Percentiles rank a stretch among this genome's conserved stretches.
These are phyloP conservation scores for Hypoxylon sp. DNA, from an alignment of 2,329 filamentous ascomycete genomes.

Conservation along the genomic window DNA sequence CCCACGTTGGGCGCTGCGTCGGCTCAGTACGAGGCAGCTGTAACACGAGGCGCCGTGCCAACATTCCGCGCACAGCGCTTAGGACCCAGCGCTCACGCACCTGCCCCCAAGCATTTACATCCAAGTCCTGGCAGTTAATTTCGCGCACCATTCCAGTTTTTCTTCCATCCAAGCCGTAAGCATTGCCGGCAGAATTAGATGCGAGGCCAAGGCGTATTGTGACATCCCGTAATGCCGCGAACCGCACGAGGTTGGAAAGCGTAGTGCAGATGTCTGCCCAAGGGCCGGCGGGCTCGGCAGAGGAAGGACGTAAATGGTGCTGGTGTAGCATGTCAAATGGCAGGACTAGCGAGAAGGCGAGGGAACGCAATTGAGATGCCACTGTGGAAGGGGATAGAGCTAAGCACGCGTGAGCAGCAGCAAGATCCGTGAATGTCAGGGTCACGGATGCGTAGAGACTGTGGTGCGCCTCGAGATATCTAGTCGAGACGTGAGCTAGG, in stretches of 20 bases:
- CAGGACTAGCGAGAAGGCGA: conserved; percentile 41
- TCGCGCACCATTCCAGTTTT: not conserved
- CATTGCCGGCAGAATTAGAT: not conserved
- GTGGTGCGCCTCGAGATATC: conserved; percentile 39
- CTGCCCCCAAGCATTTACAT: conserved; percentile 41
- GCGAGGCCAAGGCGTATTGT: conserved; percentile 41
- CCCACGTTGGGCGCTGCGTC: conserved; percentile 31
- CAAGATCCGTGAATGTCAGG: conserved; percentile 42
- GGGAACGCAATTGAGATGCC: conserved; percentile 29
- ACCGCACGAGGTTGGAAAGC: conserved; percentile 44
- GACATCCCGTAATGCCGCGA: conserved; percentile 36
- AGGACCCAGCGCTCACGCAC: conserved; percentile 47
- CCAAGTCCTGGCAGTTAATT: not conserved
- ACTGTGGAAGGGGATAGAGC: conserved; percentile 23
- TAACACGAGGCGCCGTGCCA: conserved; percentile 39
- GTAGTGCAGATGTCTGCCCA: conserved; percentile 43
- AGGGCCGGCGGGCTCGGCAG: conserved; percentile 5
- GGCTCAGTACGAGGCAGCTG: conserved; percentile 39
- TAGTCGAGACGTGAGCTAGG: conserved; percentile 16
- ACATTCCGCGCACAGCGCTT: conserved; percentile 38
- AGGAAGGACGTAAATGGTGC: conserved; percentile 10
- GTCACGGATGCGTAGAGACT: conserved; percentile 41
- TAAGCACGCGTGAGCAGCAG: conserved; percentile 38
- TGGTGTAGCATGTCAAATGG: conserved; percentile 42
- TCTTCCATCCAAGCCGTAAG: not conserved